These are phyloP conservation scores for Pichia cactophila DNA, from an alignment of 1,139 yeast genomes.

Conservation along the genomic window DNA sequence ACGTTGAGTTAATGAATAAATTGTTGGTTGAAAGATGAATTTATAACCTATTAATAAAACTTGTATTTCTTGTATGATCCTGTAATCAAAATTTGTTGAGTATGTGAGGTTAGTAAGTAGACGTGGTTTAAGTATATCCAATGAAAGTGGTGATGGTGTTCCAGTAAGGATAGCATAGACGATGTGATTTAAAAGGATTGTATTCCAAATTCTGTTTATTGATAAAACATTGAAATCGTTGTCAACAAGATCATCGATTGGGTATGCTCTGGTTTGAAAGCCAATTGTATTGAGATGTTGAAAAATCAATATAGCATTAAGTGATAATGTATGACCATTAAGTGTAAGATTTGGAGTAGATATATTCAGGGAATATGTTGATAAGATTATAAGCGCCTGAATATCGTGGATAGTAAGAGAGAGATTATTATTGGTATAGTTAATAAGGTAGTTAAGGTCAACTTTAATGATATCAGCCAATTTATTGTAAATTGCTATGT, in stretches of 20 bases:
- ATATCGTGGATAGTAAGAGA: slow-evolving; percentile 42
- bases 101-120: slow-evolving; percentile 43
- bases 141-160: slow-evolving; percentile 41
- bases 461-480: slow-evolving; percentile 39
- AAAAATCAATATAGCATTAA: slow-evolving; percentile 11
- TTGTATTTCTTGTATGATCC: slow-evolving; percentile 76
- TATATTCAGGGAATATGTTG: slow-evolving; percentile 39
- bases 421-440: slow-evolving; percentile 34
- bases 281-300: slow-evolving; percentile 13
- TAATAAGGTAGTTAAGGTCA: slow-evolving; percentile 36
- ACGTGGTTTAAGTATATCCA: slow-evolving; percentile 19
- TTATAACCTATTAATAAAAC: slow-evolving; percentile 56
- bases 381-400: slow-evolving; percentile 55
- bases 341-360: slow-evolving; percentile 10
- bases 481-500: slow-evolving; percentile 32
- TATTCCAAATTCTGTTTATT: slow-evolving; percentile 45
- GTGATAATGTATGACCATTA: slow-evolving; percentile 14
- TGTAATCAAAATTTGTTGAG: slow-evolving; percentile 74
- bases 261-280: slow-evolving; percentile 9
- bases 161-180: slow-evolving; percentile 66
- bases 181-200: slow-evolving; percentile 61
- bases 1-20: slow-evolving; percentile 11
- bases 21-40: slow-evolving; percentile 37
- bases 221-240: slow-evolving; percentile 23
- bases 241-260: slow-evolving; percentile 15